Percentiles rank a stretch among this genome's conserved stretches.
Evolutionary conservation across 805 yeast genomes (phyloP).

Genomic region (Suhomyces vadensis): DNA sequence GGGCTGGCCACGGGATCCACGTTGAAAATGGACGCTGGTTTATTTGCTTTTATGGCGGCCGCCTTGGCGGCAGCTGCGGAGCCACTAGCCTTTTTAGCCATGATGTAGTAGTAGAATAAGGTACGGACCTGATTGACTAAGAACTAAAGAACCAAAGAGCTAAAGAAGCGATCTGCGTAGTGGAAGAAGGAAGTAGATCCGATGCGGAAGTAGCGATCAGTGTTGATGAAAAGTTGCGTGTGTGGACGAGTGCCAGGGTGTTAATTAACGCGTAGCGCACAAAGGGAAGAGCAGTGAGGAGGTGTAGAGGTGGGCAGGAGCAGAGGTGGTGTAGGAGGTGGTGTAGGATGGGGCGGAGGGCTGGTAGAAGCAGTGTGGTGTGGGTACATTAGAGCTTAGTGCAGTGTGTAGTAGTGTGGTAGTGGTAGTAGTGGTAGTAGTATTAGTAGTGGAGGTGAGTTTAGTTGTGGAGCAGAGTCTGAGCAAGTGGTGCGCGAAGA

Average conservation of each 20-base stretch:
- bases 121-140: not conserved
- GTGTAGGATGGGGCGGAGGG: not conserved
- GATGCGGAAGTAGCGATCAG: constrained; percentile 1
- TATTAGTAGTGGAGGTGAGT: too few relatives aligned
- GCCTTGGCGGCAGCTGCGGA: constrained; percentile 9
- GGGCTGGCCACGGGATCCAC: constrained; percentile 45
- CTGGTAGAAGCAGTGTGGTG: too few relatives aligned
- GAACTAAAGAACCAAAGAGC: not conserved
- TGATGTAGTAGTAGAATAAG: not conserved
- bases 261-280: not conserved
- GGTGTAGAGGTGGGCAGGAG: not conserved
- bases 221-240: constrained; percentile 7
- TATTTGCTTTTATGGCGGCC: constrained; percentile 12
- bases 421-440: too few relatives aligned
- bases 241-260: constrained; percentile 2
- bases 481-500: too few relatives aligned
- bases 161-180: too few relatives aligned
- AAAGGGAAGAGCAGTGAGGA: not conserved
- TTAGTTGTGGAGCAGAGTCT: too few relatives aligned
- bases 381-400: too few relatives aligned
- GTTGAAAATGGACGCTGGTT: constrained; percentile 10
- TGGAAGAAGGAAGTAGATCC: not conserved
- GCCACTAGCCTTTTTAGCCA: constrained; percentile 12
- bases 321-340: not conserved
- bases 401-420: too few relatives aligned